phyloP scores from a whole-genome alignment of 2,329 filamentous ascomycete genomes.

The Colletotrichum filicis region DNA sequence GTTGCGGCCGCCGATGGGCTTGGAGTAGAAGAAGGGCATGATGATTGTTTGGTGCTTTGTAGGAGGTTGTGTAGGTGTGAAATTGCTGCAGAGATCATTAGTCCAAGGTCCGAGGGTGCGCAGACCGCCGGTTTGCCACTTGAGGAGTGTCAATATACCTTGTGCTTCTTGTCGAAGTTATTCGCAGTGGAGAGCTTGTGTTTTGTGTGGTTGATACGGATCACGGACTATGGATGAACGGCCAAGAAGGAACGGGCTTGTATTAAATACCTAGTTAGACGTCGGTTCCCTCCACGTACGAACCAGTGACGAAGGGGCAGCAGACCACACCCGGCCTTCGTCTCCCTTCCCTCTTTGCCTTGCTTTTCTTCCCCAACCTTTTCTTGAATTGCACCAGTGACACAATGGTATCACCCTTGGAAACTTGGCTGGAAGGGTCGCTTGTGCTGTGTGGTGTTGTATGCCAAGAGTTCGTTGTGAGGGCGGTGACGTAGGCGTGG shows the following conservation, averaged over 20 bases:
- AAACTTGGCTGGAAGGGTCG: conserved; percentile 1
- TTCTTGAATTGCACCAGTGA: background rate
- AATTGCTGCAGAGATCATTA: conserved; percentile 1
- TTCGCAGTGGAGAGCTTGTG: conserved; percentile 2
- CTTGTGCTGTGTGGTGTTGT: conserved; percentile 1
- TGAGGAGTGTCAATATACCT: background rate
- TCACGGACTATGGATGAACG: background rate
- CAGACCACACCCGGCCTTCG: background rate
- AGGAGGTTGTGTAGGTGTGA: background rate
- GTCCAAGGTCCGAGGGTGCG: background rate
- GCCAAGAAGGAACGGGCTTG: conserved; percentile 12
- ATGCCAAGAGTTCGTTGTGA: conserved; percentile 13
- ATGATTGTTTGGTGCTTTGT: background rate
- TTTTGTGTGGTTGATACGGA: background rate
- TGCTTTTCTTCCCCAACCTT: conserved; percentile 6
- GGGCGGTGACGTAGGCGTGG: conserved; percentile 17
- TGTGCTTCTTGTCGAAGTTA: background rate
- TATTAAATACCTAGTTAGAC: background rate
- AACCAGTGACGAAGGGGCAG: conserved; percentile 22
- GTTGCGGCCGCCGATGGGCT: conserved; percentile 58
- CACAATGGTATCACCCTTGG: background rate
- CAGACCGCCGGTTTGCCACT: background rate
- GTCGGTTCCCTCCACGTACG: conserved; percentile 1
- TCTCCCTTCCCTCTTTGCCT: background rate
- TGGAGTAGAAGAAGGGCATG: conserved; percentile 61